Evolutionary conservation across 2,329 filamentous ascomycete species (phyloP).

Genomic region (Huntiella bhutanensis): DNA sequence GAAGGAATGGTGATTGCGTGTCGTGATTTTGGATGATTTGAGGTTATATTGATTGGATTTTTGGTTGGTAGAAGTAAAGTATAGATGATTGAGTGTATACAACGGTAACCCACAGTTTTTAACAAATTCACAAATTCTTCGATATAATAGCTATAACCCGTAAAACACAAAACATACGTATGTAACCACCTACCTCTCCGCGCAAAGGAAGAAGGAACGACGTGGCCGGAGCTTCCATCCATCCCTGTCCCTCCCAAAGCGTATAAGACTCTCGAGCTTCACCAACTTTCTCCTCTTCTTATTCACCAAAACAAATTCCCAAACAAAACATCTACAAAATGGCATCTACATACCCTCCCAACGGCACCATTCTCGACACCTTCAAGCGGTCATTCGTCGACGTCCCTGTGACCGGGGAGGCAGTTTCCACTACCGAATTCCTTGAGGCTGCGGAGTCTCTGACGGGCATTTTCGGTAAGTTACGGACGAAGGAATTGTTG

Average conservation of each 20-base stretch:
- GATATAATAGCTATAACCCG: neutral
- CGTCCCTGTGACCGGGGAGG: slow-evolving; percentile 55
- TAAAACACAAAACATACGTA: neutral
- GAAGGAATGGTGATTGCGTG: neutral
- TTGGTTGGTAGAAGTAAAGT: neutral
- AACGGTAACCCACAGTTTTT: too few relatives aligned
- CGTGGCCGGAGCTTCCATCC: neutral
- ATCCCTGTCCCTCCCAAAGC: neutral
- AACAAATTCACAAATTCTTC: too few relatives aligned
- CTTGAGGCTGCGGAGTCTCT: slow-evolving; percentile 79
- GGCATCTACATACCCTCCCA: slow-evolving; percentile 36
- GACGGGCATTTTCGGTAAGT: slow-evolving; percentile 64
- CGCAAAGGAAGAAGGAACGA: neutral
- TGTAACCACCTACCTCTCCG: neutral
- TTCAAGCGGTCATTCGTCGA: slow-evolving; percentile 69
- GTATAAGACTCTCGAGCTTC: neutral
- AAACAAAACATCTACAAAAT: slow-evolving; percentile 19
- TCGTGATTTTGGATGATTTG: neutral
- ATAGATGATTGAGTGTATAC: neutral
- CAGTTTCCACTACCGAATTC: slow-evolving; percentile 68
- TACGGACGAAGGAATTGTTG: neutral
- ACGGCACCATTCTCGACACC: slow-evolving; percentile 68
- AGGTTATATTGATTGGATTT: too few relatives aligned
- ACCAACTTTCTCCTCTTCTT: neutral
- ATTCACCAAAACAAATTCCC: neutral